Percentiles rank a stretch among this genome's conserved stretches.
Evolutionary conservation across 2,329 filamentous ascomycete genomes (phyloP).

Genomic region (Trichoderma sp.): DNA sequence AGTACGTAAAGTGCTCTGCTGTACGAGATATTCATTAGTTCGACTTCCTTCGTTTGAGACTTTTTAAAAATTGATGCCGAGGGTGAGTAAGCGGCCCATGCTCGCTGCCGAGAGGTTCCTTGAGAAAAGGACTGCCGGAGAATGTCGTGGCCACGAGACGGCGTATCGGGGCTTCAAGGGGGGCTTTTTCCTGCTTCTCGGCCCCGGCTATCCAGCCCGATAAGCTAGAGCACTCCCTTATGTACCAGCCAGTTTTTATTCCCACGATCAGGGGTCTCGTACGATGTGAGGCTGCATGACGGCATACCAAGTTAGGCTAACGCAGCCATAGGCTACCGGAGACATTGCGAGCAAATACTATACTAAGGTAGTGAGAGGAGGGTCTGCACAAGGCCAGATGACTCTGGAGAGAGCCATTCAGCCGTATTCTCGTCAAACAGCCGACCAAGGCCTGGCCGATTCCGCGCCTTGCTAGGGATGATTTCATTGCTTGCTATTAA

Average conservation of each 20-base stretch:
- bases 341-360: background rate
- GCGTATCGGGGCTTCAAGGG: background rate
- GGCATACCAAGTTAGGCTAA: background rate
- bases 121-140: background rate
- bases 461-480: background rate
- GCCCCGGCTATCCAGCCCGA: conserved; percentile 3
- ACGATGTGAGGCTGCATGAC: background rate
- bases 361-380: background rate
- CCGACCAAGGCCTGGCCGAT: background rate
- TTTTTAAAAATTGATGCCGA: background rate
- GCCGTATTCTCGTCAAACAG: background rate
- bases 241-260: background rate
- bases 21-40: background rate
- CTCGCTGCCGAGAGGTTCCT: background rate
- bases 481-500: background rate
- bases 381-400: background rate
- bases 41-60: background rate
- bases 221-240: background rate
- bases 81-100: background rate
- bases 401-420: background rate
- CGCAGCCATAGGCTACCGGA: background rate
- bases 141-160: background rate
- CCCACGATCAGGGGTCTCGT: background rate
- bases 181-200: background rate
- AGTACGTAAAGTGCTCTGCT: background rate